Percentiles rank a stretch among this genome's conserved stretches.
Conservation (phyloP, 192 early-diverging fungal genomes). For the Entomortierella beljakovae region DNA sequence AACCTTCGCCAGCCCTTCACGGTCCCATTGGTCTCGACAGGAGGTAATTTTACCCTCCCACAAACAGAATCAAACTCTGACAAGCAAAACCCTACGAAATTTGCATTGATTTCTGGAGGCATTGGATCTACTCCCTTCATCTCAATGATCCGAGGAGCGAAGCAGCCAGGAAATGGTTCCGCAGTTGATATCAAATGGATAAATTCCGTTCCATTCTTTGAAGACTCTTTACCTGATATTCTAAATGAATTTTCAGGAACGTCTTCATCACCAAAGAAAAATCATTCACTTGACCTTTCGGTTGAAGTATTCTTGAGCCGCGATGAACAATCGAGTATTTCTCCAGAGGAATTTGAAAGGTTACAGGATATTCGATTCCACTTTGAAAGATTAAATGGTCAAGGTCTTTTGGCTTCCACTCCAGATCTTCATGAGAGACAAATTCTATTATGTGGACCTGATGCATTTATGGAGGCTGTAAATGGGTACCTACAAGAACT, state of each 20-base stretch:
- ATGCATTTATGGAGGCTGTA: slow-evolving; percentile 42
- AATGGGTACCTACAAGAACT: slow-evolving; percentile 7
- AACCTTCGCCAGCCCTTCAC: not conserved
- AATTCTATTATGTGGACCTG: slow-evolving; percentile 35
- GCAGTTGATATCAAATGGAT: slow-evolving; percentile 33
- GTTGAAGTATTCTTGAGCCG: slow-evolving; percentile 26
- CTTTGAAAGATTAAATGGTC: slow-evolving; percentile 1
- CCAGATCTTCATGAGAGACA: slow-evolving; percentile 22
- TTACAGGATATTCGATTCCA: not conserved
- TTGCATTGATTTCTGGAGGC: slow-evolving; percentile 37
- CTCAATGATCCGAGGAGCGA: slow-evolving; percentile 36
- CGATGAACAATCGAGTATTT: not conserved
- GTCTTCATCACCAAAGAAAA: not conserved
- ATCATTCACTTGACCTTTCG: not conserved
- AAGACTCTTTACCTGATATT: slow-evolving; percentile 16
- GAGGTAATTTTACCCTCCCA: slow-evolving; percentile 29
- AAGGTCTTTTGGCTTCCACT: not conserved
- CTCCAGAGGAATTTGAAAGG: not conserved
- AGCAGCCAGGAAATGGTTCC: not conserved
- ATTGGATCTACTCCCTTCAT: slow-evolving; percentile 47
- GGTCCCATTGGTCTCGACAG: slow-evolving; percentile 23
- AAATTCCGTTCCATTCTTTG: slow-evolving; percentile 11
- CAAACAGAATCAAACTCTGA: not conserved
- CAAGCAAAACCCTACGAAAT: not conserved
- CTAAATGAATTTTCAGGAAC: slow-evolving; percentile 5